Conservation (phyloP, 352 stramenopile genomes). For the Blastocystis sp. region DNA sequence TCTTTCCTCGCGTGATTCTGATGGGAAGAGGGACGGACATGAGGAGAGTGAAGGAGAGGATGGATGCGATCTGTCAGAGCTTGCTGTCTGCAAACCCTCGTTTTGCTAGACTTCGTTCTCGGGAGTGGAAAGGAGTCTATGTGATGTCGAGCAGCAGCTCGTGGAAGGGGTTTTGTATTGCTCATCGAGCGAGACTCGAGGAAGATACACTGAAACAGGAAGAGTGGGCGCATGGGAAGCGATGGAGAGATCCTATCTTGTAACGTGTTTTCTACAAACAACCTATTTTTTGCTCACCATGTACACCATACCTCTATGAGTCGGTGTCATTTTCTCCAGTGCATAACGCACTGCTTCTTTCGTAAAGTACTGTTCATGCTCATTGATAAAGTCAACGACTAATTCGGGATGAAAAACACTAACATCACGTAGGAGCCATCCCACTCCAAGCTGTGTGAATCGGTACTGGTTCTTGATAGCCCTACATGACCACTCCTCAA, state of each 20-base stretch:
- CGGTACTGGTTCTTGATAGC: background rate
- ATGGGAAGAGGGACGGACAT: background rate
- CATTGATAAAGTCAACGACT: conserved; percentile 34
- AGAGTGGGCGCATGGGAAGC: background rate
- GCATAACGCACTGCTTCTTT: conserved; percentile 27
- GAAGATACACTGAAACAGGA: background rate
- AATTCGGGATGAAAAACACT: background rate
- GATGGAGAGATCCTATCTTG: background rate
- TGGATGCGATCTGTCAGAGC: background rate
- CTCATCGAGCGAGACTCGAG: background rate
- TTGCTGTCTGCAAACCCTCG: background rate
- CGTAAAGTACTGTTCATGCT: background rate
- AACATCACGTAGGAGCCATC: conserved; percentile 34
- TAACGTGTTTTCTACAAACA: background rate
- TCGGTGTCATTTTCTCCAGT: conserved; percentile 36
- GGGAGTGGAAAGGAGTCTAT: background rate
- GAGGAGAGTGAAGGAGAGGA: background rate
- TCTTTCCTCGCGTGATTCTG: background rate
- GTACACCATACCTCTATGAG: background rate
- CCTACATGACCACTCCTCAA: background rate
- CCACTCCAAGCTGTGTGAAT: conserved; percentile 37
- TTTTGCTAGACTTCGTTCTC: background rate
- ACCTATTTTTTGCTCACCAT: background rate
- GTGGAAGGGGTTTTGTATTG: background rate
- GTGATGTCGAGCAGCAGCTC: background rate